Conservation (phyloP, 2,329 filamentous ascomycete species). For the Rhinocladiella mackenziei region DNA sequence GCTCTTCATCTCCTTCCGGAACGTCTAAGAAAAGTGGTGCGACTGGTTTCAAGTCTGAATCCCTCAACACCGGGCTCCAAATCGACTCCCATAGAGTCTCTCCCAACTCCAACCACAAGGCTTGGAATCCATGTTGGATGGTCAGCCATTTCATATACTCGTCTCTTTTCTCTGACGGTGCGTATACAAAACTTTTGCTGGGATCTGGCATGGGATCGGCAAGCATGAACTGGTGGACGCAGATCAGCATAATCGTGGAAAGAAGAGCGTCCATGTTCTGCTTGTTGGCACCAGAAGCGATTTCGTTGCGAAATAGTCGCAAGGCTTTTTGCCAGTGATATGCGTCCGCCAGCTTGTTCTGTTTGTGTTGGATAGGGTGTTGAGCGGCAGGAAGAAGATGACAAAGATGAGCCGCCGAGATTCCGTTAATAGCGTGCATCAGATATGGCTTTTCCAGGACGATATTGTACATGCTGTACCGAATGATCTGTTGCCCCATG, state of each 20-base stretch:
- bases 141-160: slow-evolving; percentile 12
- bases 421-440: slow-evolving; percentile 38
- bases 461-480: background rate
- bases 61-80: slow-evolving; percentile 15
- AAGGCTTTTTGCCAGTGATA: slow-evolving; percentile 41
- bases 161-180: slow-evolving; percentile 2
- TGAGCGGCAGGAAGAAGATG: slow-evolving; percentile 29
- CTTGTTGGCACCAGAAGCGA: slow-evolving; percentile 29
- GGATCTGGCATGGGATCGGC: slow-evolving; percentile 2
- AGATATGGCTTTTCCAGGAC: slow-evolving; percentile 35
- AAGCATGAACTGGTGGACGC: slow-evolving; percentile 35
- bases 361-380: slow-evolving; percentile 30
- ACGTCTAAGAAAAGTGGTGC: background rate
- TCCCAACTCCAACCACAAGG: slow-evolving; percentile 4
- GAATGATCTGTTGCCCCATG: slow-evolving; percentile 14
- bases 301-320: slow-evolving; percentile 35
- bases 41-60: slow-evolving; percentile 5
- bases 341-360: slow-evolving; percentile 28
- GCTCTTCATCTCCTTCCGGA: slow-evolving; percentile 4
- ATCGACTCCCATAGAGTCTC: slow-evolving; percentile 9
- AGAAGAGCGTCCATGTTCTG: slow-evolving; percentile 40
- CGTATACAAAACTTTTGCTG: slow-evolving; percentile 14
- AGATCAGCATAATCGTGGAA: slow-evolving; percentile 38
- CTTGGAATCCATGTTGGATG: slow-evolving; percentile 11
- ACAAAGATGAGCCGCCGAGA: slow-evolving; percentile 34